Evolutionary conservation across 2,329 filamentous ascomycete genomes (phyloP), one percentile per base, ranked within the genome.

Genomic region (Salinomyces thailandicus): DNA sequence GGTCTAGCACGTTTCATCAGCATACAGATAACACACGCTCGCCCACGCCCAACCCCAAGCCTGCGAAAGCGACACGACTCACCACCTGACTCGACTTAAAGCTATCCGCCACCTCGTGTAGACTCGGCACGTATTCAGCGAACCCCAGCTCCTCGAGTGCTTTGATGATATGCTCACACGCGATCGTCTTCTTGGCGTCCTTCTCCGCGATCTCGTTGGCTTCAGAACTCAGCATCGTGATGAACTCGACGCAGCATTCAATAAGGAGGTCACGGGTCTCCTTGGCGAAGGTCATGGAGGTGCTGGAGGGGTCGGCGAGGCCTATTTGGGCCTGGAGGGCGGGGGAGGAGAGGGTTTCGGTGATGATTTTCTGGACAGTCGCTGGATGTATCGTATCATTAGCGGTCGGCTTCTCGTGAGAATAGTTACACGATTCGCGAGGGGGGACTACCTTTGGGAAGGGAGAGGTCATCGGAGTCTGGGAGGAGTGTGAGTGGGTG

Each of bases 171-270:
- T 98, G 91, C 54, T 98, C 91, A 61, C 85, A 93, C 9, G 89
- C 89, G 51, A 98, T 98, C 3, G 91, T 98, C 73, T 98, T 98
- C 69, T 98, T 98, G 33, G 87, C 85, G 56, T 98, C 91, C 62
- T 94, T 94, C 61, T 98, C 91, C 9, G 87, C 93, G 47, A 98
- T 98, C 54, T 98, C 91, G 62, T 98, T 98, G 44, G 91, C 91
- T 66, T 98, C 89, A 32, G 85, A 93, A n/a, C 87, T 95, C 51
- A 98, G 83, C 54, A 98, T 76, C 13, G 91, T 96, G 62, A 98
- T 95, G 62, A 98, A 98, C 62, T 98, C 91, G 54, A 98, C 89
- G 57, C 91, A 98, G 67, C 91, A 96, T 67, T 96, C 91, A 54
- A 98, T 98, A 35, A 98, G 72, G 2, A 96, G 72, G 57, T 98